Percentiles rank a stretch among this genome's conserved stretches.
These are phyloP conservation scores for Gnomoniopsis smithogilvyi DNA, from an alignment of 2,329 filamentous ascomycete genomes.

Conservation along the genomic window DNA sequence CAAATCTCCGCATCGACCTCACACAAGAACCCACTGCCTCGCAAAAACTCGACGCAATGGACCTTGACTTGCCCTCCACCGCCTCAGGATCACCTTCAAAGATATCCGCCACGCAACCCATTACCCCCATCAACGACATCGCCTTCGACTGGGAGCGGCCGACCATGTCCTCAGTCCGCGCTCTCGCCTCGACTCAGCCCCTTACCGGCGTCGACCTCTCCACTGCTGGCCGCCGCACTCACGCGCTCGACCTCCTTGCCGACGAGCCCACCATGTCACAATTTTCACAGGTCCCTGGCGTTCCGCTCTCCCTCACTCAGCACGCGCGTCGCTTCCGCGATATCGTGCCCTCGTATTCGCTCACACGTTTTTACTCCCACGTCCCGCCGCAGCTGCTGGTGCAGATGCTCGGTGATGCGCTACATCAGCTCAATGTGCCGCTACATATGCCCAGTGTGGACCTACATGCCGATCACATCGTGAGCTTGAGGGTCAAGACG, in stretches of 20 bases:
- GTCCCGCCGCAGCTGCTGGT: constrained; percentile 73
- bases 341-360: constrained; percentile 80
- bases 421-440: constrained; percentile 83
- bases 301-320: constrained; percentile 84
- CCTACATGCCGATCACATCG: constrained; percentile 52
- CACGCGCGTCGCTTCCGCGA: constrained; percentile 84
- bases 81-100: constrained; percentile 36
- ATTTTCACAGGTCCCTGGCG: constrained; percentile 74
- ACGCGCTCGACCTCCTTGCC: constrained; percentile 60
- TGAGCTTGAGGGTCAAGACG: constrained; percentile 70
- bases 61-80: constrained; percentile 54
- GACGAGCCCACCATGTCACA: constrained; percentile 86
- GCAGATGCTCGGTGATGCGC: constrained; percentile 73
- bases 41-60: constrained; percentile 57
- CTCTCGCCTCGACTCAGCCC: constrained; percentile 50
- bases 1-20: constrained; percentile 86
- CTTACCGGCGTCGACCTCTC: constrained; percentile 33
- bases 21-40: constrained; percentile 60
- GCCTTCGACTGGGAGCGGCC: constrained; percentile 89
- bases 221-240: constrained; percentile 31
- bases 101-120: constrained; percentile 82
- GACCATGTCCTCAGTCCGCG: constrained; percentile 47
- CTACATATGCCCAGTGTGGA: constrained; percentile 46
- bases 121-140: constrained; percentile 69
- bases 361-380: constrained; percentile 90